Evolutionary conservation across 192 early-diverging fungal genomes (phyloP), one percentile per base, ranked within the genome.

Genomic region (Obelidium mucronatum): DNA sequence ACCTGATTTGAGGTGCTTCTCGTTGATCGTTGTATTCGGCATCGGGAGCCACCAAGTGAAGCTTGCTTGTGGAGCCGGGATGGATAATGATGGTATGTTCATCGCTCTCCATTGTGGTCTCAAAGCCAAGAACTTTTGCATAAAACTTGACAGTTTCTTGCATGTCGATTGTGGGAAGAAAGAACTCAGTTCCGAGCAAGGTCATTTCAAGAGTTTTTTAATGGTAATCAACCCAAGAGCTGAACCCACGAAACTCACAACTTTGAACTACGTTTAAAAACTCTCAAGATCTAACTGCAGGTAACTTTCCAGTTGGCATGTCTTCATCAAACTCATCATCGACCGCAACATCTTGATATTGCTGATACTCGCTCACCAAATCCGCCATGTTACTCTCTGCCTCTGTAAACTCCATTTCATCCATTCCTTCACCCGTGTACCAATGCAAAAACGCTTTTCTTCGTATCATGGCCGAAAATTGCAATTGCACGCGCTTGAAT

Each of bases 371-470:
- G 68, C 94, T 94, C 48, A 97, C 92, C 71, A 98, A 88, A 81
- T 98, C 97, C 86, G 94, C 95, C 95, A 99, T 96, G 90, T 99
- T 99, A 85, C 91, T 93, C 79, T 90, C 92, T 58, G 92, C 95
- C 82, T 96, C 95, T 75, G 95, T 95, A 85, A 96, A 96, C 79
- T 96, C 95, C 93, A 95, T 95, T 83, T 95, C 94, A 78, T 96
- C 95, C 95, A 96, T 96, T 51, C 94, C 95, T 83, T 95, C 94
- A 72, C 91, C 93, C 79, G 94, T 95, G 85, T 95, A 96, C 95
- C 95, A 96, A 87, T 96, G 95, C 83, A 96, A 89, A 90, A 93
- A 96, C 85, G 95, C 95, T 82, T 95, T 95, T 79, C 93, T 88
- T 73, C 90, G 80, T 87, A 95, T 95, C 95, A 97, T 97, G 78